phyloP scores from a whole-genome alignment of 1,284 basidiomycete species.

The Leccinum angustisporum region DNA sequence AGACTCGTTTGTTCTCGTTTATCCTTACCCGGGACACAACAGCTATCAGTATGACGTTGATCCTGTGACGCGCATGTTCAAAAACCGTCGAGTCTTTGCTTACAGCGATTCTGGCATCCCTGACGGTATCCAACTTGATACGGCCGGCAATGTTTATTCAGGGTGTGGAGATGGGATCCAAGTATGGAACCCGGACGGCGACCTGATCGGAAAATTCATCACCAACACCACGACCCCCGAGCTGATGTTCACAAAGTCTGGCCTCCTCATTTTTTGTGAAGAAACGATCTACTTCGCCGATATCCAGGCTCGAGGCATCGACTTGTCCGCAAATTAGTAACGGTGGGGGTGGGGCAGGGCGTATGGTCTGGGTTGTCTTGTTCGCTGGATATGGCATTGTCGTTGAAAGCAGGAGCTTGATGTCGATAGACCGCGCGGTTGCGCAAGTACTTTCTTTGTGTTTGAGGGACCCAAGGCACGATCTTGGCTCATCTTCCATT shows the following conservation, averaged over 20 bases:
- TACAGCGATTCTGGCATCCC: slow-evolving; percentile 68
- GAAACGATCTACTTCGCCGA: slow-evolving; percentile 20
- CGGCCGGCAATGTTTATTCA: slow-evolving; percentile 21
- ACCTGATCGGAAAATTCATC: slow-evolving; percentile 75
- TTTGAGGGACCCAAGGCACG: neutral
- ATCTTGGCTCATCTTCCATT: neutral
- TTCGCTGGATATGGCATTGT: neutral
- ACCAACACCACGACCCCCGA: slow-evolving; percentile 59
- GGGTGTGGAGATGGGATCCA: slow-evolving; percentile 34
- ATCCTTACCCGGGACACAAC: neutral
- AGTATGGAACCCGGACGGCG: slow-evolving; percentile 65
- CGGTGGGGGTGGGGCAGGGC: neutral
- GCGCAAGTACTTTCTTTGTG: neutral
- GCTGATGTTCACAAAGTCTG: slow-evolving; percentile 50
- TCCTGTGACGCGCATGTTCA: slow-evolving; percentile 51
- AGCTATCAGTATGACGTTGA: slow-evolving; percentile 75
- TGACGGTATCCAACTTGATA: slow-evolving; percentile 60
- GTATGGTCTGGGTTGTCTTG: neutral
- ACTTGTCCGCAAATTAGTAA: slow-evolving; percentile 7
- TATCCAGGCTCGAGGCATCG: slow-evolving; percentile 20
- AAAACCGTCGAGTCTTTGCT: slow-evolving; percentile 70
- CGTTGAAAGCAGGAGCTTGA: neutral
- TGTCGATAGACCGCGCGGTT: neutral
- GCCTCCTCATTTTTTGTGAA: slow-evolving; percentile 20
- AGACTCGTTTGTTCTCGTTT: neutral